Base-by-base conservation (phyloP, 495 filamentous ascomycete species). In the Corynascus novoguineensis region DNA sequence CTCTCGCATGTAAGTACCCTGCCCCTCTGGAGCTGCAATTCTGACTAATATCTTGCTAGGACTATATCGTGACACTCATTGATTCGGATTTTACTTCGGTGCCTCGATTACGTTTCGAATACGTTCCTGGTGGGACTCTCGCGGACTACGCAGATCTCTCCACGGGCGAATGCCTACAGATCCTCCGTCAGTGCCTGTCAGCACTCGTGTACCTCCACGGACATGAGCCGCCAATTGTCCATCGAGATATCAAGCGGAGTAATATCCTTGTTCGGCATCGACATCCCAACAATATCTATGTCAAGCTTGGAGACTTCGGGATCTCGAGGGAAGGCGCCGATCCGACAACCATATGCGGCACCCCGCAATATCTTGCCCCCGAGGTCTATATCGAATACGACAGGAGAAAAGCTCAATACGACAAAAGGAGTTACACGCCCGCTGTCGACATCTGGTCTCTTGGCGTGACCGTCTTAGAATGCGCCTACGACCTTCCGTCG, bases 391-490 rank as follows among this genome's bases (percentile, higher is more conserved):
- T 25, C 12, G 41, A 45, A 45, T 1, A 2, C 5, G 5, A 45
- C 14, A 6, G 21, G 3, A 27, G 22, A 27, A 22, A 5, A 5
- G 41, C 21, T 45, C 11, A 15, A 5, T 8, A 45, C 4, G 37
- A 10, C 5, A 40, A 9, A 40, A 17, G 24, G 12, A 47, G 44
- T 31, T 47, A 47, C 15, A 47, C 44, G 1, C 1, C 15, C 1
- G 46, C 27, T 34, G 46, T 47, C 44, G 44, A 47, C n/a, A 47
- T 47, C n/a, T 49, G 28, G 46, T 49, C 46, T 4, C 46, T 47
- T 14, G 28, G 46, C 10, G 25, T 47, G 25, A 4, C 11, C 12
- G 24, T 47, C 24, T 47, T 47, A 1, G 24, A 47, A 27, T 46
- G 25, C 25, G 24, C 25, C 24, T 47, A 28, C 44, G 44, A 17